Percentiles rank a stretch among this genome's conserved stretches.
phyloP scores from a whole-genome alignment of 345 rosid species.

The Citrus trifoliata region DNA sequence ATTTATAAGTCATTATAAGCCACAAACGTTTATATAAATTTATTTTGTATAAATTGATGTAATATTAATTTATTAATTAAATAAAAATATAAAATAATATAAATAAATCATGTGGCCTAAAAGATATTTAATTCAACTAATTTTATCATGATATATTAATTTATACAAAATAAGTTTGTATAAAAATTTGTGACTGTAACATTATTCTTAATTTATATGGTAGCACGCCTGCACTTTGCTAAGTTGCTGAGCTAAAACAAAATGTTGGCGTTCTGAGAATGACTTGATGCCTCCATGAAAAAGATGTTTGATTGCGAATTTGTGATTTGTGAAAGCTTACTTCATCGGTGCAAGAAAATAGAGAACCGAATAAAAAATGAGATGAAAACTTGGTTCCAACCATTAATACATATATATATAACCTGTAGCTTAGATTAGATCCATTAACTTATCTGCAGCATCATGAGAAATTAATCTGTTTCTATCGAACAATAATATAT shows the following conservation, averaged over 20 bases:
- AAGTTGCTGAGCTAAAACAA: not conserved
- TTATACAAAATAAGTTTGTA: no score
- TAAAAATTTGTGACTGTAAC: accelerated
- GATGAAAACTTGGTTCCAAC: not conserved
- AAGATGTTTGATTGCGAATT: not conserved
- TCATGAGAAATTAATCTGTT: not conserved
- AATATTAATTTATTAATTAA: no score
- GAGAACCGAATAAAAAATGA: not conserved
- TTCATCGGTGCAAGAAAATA: not conserved
- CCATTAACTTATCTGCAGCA: not conserved
- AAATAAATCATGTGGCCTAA: no score
- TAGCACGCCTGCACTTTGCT: not conserved
- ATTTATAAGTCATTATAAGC: no score
- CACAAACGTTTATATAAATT: accelerated
- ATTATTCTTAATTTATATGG: no score
- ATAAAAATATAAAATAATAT: no score
- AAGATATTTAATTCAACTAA: accelerated
- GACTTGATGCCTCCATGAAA: not conserved
- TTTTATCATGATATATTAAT: accelerated
- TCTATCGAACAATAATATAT: not conserved
- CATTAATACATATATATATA: not conserved
- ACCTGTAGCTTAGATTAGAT: not conserved
- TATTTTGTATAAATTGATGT: no score
- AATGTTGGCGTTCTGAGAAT: not conserved
- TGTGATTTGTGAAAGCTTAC: not conserved